Base-by-base conservation (phyloP, 129 eudicot species). In the Deinandra increscens region DNA sequence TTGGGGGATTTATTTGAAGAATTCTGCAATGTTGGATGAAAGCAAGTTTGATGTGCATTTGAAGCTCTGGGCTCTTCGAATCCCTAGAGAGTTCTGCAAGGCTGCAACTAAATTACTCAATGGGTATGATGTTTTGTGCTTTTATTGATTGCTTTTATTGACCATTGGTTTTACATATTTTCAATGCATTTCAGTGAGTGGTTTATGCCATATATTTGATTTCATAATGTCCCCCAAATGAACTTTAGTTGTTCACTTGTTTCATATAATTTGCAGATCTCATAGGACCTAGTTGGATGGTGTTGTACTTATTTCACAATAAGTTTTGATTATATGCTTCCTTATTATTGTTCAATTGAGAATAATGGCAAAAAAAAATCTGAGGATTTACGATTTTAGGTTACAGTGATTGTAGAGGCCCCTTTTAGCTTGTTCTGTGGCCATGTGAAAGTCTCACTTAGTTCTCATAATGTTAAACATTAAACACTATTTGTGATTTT, bases 31-130 rank as follows among this genome's bases (percentile, higher is more conserved):
- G 91, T 75, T 89, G 91, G 98, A 93, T 69, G 92, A 86, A 75
- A 86, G 85, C 71, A 89, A 70, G 75, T 89, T 93, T 78, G 90
- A 93, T 80, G 81, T 84, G 74, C 79, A 86, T 45, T 75, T 86
- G 81, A 80, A 86, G 58, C 49, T 93, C 53, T 89, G 79, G 90
- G 95, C 98, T n/a, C 87, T 93, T 84, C 83, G 92, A 61, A 73
- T 84, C 55, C 98, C 98, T 62, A 48, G 92, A 43, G 95, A 93
- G 70, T 66, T 83, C 20, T 93, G 98, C 76, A 93, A 81, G 80
- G 79, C 71, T 14, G 96, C 91, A 38, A 83, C 92, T 43, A 80
- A 80, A 70, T 60, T 86, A 19, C 92, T 93, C 49, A 76, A 85
- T 48, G 96, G 98, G 98, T 93, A 85, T 68, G 74, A 26, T 18